Evolutionary conservation across 2,329 filamentous ascomycete species (phyloP), one percentile per base, ranked within the genome.

Genomic region (Pseudogymnoascus sp.): DNA sequence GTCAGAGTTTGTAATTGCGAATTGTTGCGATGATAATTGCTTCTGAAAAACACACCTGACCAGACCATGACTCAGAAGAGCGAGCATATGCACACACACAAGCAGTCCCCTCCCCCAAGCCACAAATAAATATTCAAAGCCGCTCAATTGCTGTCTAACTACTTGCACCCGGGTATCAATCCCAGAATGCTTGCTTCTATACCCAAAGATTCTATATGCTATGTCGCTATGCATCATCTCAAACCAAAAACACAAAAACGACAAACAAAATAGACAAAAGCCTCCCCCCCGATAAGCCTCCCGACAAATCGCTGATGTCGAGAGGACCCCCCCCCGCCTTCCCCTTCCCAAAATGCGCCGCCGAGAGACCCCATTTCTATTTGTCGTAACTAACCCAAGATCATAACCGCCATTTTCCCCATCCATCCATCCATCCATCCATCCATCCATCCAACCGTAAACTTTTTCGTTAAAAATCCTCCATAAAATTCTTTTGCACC

Each of bases 121-220:
- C 14, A 2, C 46, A 53, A 53, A 53, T 31, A 53, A 53, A 53
- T 16, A 53, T 31, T 31, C 23, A 53, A 28, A 31, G 23, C 25
- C 46, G 25, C 46, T 53, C 46, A 53, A 53, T 53, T 53, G 46
- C 46, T 53, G 46, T 53, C 46, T 53, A 53, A 53, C 46, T 53
- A 53, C 23, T 50, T 5, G 46, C 25, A 31, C 11, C 23, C 8
- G 16, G 46, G 46, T 53, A 53, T 53, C 46, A 31, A 53, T 53
- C 46, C 46, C 46, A 53, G 23, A 46, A 40, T 18, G 38, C 38
- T 37, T 46, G 11, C 40, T 16, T 50, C 46, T 53, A 46, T 46
- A 46, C 42, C 42, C 42, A 46, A 46, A 46, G 42, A 31, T 34
- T 44, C 42, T 46, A 53, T 53, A 53, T 53, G 46, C 46, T 53